These are phyloP conservation scores for Plasmodium sp. DNA, from an alignment of 169 alveolate genomes.

Conservation along the genomic window DNA sequence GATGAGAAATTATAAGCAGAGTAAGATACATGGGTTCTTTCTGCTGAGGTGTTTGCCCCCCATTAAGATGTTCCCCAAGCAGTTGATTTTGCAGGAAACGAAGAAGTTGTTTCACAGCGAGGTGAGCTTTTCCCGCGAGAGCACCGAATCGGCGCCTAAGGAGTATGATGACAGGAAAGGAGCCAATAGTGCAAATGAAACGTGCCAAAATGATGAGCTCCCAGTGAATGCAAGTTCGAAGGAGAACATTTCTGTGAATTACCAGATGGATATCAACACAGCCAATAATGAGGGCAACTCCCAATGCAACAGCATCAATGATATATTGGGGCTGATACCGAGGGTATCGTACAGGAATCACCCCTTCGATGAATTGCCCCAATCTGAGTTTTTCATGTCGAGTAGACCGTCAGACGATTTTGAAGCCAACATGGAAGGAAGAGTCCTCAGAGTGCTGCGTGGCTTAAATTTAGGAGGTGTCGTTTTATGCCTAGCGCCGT, in stretches of 20 bases:
- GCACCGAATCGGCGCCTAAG: not conserved
- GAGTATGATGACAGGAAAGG: not conserved
- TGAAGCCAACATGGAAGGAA: conserved; percentile 84
- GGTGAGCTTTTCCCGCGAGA: not conserved
- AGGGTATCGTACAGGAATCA: conserved; percentile 74
- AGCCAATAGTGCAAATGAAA: not conserved
- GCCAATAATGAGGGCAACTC: conserved; percentile 64
- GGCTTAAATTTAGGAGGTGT: conserved; percentile 90
- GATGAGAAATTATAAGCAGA: conserved; percentile 28
- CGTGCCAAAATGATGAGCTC: conserved; percentile 10
- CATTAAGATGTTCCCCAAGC: conserved; percentile 60
- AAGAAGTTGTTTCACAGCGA: conserved; percentile 16
- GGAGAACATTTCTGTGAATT: conserved; percentile 13
- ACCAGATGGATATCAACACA: conserved; percentile 49
- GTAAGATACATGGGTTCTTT: conserved; percentile 53
- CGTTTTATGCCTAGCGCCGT: conserved; percentile 90
- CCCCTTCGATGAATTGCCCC: conserved; percentile 82
- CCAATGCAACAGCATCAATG: conserved; percentile 54
- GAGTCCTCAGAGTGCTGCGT: conserved; percentile 82
- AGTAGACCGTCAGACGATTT: conserved; percentile 84
- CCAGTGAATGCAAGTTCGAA: conserved; percentile 9
- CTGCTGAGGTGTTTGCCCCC: conserved; percentile 69
- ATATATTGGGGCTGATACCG: conserved; percentile 50
- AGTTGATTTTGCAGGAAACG: conserved; percentile 43
- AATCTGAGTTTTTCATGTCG: conserved; percentile 84